Conservation (phyloP, 2,329 filamentous ascomycete species). For the Pseudogymnoascus sp. region DNA sequence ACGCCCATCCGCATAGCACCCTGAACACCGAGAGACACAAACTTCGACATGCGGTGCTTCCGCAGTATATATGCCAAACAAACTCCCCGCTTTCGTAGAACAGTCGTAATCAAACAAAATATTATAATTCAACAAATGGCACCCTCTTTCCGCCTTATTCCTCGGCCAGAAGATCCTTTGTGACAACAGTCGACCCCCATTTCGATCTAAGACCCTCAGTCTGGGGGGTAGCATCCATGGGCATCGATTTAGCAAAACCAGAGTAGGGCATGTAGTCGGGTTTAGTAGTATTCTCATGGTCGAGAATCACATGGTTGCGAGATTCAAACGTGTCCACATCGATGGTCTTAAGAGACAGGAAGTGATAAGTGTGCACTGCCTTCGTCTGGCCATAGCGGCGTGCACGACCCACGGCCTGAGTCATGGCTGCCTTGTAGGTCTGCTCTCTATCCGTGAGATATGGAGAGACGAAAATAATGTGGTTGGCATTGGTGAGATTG, state of each 20-base stretch:
- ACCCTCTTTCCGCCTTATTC: neutral
- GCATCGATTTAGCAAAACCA: neutral
- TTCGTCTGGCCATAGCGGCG: slow-evolving; percentile 51
- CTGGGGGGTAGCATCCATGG: neutral
- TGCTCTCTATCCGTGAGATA: slow-evolving; percentile 40
- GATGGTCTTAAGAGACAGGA: slow-evolving; percentile 36
- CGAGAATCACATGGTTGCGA: slow-evolving; percentile 22
- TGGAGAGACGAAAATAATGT: slow-evolving; percentile 56
- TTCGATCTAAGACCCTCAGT: neutral
- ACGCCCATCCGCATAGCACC: neutral
- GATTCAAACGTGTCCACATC: slow-evolving; percentile 38
- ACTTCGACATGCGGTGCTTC: neutral
- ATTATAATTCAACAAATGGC: neutral
- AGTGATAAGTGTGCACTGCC: slow-evolving; percentile 49
- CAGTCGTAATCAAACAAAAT: neutral
- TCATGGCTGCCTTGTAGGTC: slow-evolving; percentile 50
- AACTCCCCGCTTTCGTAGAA: neutral
- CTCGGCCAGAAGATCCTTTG: neutral
- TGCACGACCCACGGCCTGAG: slow-evolving; percentile 55
- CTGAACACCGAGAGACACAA: neutral
- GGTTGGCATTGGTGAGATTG: slow-evolving; percentile 56
- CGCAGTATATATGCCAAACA: neutral
- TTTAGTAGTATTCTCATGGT: neutral
- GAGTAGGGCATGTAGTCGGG: slow-evolving; percentile 5
- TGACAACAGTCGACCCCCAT: slow-evolving; percentile 1